Evolutionary conservation across 2,329 filamentous ascomycete genomes (phyloP).

Genomic region (Neonectria hederae): DNA sequence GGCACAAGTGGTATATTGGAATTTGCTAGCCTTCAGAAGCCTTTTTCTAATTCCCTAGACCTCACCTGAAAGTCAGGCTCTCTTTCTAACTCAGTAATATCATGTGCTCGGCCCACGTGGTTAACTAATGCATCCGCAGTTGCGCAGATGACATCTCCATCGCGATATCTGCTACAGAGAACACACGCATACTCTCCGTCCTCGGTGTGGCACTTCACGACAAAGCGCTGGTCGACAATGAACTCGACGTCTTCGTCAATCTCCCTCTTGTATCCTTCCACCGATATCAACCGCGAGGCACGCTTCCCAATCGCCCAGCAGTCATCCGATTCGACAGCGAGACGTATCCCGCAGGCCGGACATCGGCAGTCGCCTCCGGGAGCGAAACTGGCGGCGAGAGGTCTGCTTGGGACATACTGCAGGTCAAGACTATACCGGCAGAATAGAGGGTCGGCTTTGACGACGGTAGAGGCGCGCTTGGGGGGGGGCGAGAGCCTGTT

Average conservation of each 20-base stretch:
- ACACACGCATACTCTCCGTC: conserved; percentile 39
- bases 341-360: conserved; percentile 30
- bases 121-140: conserved; percentile 32
- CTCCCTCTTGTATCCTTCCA: conserved; percentile 28
- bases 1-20: neutral
- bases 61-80: conserved; percentile 34
- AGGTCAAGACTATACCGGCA: conserved; percentile 39
- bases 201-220: conserved; percentile 37
- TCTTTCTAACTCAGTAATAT: conserved; percentile 32
- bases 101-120: conserved; percentile 34
- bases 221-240: conserved; percentile 35
- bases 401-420: conserved; percentile 25
- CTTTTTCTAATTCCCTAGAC: conserved; percentile 25
- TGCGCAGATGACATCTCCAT: conserved; percentile 31
- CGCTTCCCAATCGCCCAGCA: conserved; percentile 37
- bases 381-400: conserved; percentile 30
- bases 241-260: conserved; percentile 39
- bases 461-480: conserved; percentile 15
- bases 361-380: conserved; percentile 30
- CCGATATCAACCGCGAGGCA: conserved; percentile 17
- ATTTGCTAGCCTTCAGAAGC: neutral
- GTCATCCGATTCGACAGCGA: conserved; percentile 34
- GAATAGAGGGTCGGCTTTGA: conserved; percentile 29
- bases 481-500: conserved; percentile 11
- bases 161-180: conserved; percentile 33